Evolutionary conservation across 2,329 filamentous ascomycete species (phyloP).

Genomic region (Beauveria pseudobassiana): DNA sequence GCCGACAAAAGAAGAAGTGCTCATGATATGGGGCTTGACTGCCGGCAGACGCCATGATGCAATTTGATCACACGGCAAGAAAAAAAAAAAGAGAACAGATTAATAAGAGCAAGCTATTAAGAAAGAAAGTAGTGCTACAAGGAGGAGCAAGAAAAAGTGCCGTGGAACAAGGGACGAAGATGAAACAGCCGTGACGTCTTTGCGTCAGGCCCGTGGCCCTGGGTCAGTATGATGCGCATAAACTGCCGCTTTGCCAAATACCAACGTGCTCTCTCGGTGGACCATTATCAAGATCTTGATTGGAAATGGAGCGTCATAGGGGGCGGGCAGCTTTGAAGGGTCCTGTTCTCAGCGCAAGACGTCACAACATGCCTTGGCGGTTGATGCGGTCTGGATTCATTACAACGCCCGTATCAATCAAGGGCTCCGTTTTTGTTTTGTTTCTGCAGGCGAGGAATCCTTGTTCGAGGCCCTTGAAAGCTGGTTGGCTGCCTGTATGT

Average conservation of each 20-base stretch:
- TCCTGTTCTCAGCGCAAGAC: neutral
- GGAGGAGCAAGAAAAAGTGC: neutral
- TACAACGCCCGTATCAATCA: too few species aligned
- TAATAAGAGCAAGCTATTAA: too few species aligned
- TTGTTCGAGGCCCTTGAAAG: neutral
- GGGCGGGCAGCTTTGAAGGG: neutral
- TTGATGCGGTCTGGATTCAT: neutral
- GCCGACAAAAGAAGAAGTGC: too few species aligned
- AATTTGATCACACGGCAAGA: too few species aligned
- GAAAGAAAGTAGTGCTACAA: too few species aligned
- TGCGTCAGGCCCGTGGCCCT: neutral
- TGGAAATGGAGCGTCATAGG: neutral
- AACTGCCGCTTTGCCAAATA: neutral
- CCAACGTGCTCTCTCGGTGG: neutral
- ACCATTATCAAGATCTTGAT: neutral
- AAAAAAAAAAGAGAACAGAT: too few species aligned
- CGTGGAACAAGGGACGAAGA: constrained; percentile 1
- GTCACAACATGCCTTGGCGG: neutral
- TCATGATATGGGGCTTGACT: neutral
- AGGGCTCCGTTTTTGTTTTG: neutral
- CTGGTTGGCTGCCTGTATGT: too few species aligned
- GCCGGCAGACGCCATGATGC: neutral
- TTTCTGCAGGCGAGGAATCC: neutral
- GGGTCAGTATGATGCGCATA: constrained; percentile 1
- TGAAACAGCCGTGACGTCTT: constrained; percentile 7